A percentile compares a stretch with the other conserved stretches of the same genome.
Conservation (phyloP, 2,329 filamentous ascomycete species). For the Cladosporium sp. region DNA sequence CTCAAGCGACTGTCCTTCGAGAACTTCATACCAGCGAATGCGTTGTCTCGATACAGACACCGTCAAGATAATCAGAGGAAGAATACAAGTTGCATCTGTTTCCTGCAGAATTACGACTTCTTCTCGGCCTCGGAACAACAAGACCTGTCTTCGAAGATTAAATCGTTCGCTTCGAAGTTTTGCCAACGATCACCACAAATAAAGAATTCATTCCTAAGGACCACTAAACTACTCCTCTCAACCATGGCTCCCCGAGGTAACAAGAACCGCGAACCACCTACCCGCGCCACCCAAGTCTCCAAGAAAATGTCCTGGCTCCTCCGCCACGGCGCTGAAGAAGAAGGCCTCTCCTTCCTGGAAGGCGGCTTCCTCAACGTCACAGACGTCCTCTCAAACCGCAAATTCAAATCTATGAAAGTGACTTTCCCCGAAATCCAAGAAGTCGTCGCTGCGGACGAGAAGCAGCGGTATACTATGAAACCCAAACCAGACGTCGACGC, state of each 20-base stretch:
- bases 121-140: too few species aligned
- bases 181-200: too few species aligned
- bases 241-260: conserved; percentile 2
- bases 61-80: neutral
- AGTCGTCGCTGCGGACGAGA: conserved; percentile 72
- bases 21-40: neutral
- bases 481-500: conserved; percentile 37
- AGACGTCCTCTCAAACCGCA: conserved; percentile 56
- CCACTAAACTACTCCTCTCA: neutral
- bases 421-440: conserved; percentile 68
- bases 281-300: conserved; percentile 29
- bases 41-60: neutral
- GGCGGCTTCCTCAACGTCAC: conserved; percentile 59
- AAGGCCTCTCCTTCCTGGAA: conserved; percentile 54
- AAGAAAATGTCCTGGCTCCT: conserved; percentile 46
- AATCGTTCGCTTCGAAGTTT: too few species aligned
- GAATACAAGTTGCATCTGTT: neutral
- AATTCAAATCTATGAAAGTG: conserved; percentile 65
- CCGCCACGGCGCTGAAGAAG: conserved; percentile 58
- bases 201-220: neutral
- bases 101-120: too few species aligned
- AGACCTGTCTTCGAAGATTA: too few species aligned
- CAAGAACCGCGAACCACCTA: neutral
- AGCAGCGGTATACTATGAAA: conserved; percentile 83
- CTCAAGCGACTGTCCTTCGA: neutral